Base-by-base conservation (phyloP, 176 grass and related monocot genomes). In the Oryza brachyantha region DNA sequence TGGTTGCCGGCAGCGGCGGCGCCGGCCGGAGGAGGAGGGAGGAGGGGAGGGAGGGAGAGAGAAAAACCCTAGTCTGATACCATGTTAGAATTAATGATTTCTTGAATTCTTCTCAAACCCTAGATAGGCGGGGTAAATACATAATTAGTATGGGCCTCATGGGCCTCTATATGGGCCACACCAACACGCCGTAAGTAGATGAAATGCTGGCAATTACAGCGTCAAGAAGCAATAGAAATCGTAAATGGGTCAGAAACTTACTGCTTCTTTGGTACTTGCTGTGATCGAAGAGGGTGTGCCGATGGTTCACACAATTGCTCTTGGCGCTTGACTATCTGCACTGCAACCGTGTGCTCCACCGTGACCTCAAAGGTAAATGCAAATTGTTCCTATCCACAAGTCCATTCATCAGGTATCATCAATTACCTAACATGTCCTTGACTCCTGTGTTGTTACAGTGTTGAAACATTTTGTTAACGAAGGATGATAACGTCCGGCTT, bases 291-390 rank as follows among this genome's bases (percentile, higher is more conserved):
- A 87, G 81, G 72, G 81, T 92, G 32, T 90, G 93, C 85, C 85
- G 86, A 40, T 95, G 93, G 93, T 88, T 95, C 78, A 82, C 93
- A 8, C 93, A 95, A 2, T 40, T 95, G 75, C 89, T 95, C 65
- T 72, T 95, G 75, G 93, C 93, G 55, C 87, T 95, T 2, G 93
- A 95, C 90, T 95, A 95, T 62, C 82, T 95, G 64, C 93, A 95
- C 72, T 92, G 83, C 84, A 95, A 95, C 66, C 93, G 93, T 7
- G 89, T 95, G 28, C 81, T 95, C 48, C 93, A 95, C 79, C 86
- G 93, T 16, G 93, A 95, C 72, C 89, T 95, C 77, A 95, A n/a
- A 95, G 93, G 93, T 94, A 77, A 46, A 57, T 57, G 52, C 22
- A 57, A 28, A 50, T 36, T 17, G 1, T 9, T 6, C 4, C 2